A percentile compares a stretch with the other conserved stretches of the same genome.
Evolutionary conservation across 2,329 filamentous ascomycete species (phyloP).

Genomic region (Arthrinium puccinioides): DNA sequence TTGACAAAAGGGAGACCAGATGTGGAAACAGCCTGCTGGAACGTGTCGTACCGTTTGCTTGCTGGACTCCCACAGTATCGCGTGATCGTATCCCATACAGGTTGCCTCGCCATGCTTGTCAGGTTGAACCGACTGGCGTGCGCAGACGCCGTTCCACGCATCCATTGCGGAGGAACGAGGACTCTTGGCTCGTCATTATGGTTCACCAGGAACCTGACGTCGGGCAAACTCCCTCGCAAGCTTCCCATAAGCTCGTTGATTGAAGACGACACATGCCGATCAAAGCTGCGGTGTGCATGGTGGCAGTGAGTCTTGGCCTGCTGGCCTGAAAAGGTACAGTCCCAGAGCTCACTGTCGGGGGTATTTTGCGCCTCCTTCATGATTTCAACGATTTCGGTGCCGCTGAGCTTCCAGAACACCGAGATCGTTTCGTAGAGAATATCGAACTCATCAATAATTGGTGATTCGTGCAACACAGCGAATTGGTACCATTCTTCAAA

Average conservation of each 20-base stretch:
- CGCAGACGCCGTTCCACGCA: no score
- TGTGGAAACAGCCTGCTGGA: background rate
- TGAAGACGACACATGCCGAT: conserved; percentile 22
- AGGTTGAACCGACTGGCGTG: no score
- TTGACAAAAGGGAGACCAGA: conserved; percentile 29
- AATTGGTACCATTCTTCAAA: conserved; percentile 39
- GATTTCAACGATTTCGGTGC: conserved; percentile 19
- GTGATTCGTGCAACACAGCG: conserved; percentile 29
- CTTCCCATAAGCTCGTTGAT: conserved; percentile 24
- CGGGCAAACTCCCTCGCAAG: conserved; percentile 19
- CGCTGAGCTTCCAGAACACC: conserved; percentile 33
- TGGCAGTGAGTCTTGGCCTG: conserved; percentile 21
- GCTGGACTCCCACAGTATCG: conserved; percentile 14
- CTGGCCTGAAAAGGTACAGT: conserved; percentile 21
- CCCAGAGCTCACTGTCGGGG: conserved; percentile 27
- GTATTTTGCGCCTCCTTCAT: conserved; percentile 19
- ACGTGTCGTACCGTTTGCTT: no score
- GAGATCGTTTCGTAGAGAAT: conserved; percentile 29
- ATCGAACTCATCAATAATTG: conserved; percentile 44
- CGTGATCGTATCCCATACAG: conserved; percentile 27
- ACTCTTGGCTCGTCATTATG: conserved; percentile 40
- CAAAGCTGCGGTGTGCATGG: conserved; percentile 24
- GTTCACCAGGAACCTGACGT: conserved; percentile 37
- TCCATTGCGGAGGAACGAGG: conserved; percentile 24
- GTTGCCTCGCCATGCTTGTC: no score